These are phyloP conservation scores for Periglandula ipomoeae DNA, from an alignment of 2,329 filamentous ascomycete genomes.

Conservation along the genomic window DNA sequence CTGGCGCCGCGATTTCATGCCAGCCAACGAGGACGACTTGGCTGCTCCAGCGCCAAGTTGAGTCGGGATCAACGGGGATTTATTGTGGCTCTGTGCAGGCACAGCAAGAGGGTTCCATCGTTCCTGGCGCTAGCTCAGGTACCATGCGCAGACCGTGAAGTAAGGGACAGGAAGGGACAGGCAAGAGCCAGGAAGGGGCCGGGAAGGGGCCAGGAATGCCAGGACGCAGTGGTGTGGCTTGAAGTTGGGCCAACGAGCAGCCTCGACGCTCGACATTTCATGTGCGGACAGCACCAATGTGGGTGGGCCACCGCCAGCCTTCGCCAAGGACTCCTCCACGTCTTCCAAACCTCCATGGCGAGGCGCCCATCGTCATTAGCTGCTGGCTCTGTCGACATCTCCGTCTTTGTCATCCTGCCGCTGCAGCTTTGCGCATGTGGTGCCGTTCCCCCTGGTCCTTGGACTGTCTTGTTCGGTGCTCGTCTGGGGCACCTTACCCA, in stretches of 20 bases:
- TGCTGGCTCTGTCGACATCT: no score
- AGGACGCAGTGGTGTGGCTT: background rate
- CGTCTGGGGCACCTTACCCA: background rate
- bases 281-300: no score
- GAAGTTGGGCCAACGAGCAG: background rate
- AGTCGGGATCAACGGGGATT: background rate
- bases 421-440: no score
- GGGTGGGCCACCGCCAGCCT: no score
- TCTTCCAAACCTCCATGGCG: no score
- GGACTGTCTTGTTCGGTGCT: no score
- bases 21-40: background rate
- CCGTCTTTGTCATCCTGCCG: no score
- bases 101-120: background rate
- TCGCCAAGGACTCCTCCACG: no score
- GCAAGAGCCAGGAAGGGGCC: background rate
- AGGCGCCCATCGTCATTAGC: no score
- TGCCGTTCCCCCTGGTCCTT: no score
- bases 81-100: background rate
- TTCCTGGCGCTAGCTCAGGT: slow-evolving; percentile 8
- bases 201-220: background rate
- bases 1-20: background rate
- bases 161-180: no score
- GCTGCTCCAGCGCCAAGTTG: background rate
- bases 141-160: background rate
- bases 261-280: no score